These are phyloP conservation scores for Heterobasidion irregulare DNA, from an alignment of 1,284 basidiomycete genomes.

Conservation along the genomic window DNA sequence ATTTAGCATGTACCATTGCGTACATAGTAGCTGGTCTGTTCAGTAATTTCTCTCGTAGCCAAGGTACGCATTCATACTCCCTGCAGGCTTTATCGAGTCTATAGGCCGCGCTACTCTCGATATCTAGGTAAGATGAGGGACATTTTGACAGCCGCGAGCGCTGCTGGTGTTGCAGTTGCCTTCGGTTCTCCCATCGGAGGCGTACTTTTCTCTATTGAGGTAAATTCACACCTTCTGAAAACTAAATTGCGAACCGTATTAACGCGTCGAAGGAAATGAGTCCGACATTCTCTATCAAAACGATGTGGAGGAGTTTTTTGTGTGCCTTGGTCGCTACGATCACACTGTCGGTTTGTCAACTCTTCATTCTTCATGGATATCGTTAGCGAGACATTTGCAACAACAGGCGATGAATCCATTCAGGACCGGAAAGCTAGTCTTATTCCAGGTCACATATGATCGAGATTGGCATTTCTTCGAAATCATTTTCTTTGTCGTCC, in stretches of 20 bases:
- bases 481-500: constrained; percentile 91
- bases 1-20: constrained; percentile 93
- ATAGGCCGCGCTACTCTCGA: neutral
- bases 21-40: constrained; percentile 83
- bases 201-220: constrained; percentile 88
- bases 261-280: constrained; percentile 83
- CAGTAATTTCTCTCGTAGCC: constrained; percentile 76
- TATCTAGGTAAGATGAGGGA: constrained; percentile 89
- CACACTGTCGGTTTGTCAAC: constrained; percentile 74
- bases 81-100: neutral
- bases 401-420: constrained; percentile 93
- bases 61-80: constrained; percentile 42
- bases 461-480: constrained; percentile 99
- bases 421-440: constrained; percentile 93
- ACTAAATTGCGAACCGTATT: neutral
- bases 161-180: constrained; percentile 95
- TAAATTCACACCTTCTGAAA: constrained; percentile 17
- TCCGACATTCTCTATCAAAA: constrained; percentile 91
- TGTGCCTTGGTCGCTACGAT: constrained; percentile 97
- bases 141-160: constrained; percentile 91
- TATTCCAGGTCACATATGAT: constrained; percentile 97
- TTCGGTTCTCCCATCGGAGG: constrained; percentile 98
- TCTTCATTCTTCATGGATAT: constrained; percentile 1
- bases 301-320: constrained; percentile 98
- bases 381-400: neutral